These are phyloP conservation scores for Fusarium ambrosium DNA, from an alignment of 2,329 filamentous ascomycete species.

Conservation along the genomic window DNA sequence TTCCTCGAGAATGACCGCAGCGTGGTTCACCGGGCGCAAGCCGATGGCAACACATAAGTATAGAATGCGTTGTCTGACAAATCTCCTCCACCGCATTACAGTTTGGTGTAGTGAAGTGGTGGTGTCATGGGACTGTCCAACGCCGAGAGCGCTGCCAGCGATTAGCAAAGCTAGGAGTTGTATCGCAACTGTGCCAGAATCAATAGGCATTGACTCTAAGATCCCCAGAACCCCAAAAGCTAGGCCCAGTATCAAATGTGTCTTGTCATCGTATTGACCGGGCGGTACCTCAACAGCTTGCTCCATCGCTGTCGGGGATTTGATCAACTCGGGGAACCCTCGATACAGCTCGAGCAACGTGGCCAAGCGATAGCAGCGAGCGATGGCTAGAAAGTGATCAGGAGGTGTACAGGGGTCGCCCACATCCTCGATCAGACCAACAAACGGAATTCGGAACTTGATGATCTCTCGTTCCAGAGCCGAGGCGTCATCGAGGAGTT, in stretches of 20 bases:
- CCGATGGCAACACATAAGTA: conserved; percentile 12
- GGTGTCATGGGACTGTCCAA: neutral
- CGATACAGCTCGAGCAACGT: conserved; percentile 21
- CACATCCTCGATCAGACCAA: conserved; percentile 16
- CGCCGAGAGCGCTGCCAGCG: conserved; percentile 14
- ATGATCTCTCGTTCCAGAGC: conserved; percentile 7
- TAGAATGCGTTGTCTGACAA: conserved; percentile 14
- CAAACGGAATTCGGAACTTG: conserved; percentile 9
- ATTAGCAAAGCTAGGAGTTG: conserved; percentile 25
- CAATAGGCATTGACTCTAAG: conserved; percentile 5
- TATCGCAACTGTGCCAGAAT: conserved; percentile 25
- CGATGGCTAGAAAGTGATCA: conserved; percentile 12
- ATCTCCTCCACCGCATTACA: neutral
- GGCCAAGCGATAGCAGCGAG: conserved; percentile 20
- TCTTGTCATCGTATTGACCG: neutral
- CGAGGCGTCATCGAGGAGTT: conserved; percentile 15
- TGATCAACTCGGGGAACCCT: conserved; percentile 20
- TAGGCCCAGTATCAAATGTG: neutral
- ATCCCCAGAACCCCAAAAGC: conserved; percentile 2
- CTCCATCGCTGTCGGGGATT: neutral
- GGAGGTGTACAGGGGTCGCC: conserved; percentile 14
- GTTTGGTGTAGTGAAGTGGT: neutral
- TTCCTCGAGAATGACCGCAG: conserved; percentile 17
- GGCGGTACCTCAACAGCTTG: neutral
- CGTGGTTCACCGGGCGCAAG: conserved; percentile 16